A percentile compares a stretch with the other conserved stretches of the same genome.
These are phyloP conservation scores for Anthracocystis panici-leucophaei DNA, from an alignment of 1,284 basidiomycete genomes.

Conservation along the genomic window DNA sequence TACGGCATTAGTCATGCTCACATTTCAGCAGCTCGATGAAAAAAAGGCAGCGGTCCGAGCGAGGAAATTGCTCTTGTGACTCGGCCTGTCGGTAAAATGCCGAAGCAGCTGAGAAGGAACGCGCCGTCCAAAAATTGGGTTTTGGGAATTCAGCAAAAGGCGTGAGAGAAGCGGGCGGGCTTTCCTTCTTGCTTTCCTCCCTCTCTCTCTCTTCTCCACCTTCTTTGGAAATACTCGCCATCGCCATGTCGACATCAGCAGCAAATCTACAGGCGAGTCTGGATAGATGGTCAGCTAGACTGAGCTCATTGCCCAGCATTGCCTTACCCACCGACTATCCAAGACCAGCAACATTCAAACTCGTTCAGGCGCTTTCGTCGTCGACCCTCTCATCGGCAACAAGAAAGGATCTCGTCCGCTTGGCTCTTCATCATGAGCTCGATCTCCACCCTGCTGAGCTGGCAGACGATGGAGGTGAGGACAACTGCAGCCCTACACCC, in stretches of 20 bases:
- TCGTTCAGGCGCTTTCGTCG: constrained; percentile 66
- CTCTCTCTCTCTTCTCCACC: not conserved
- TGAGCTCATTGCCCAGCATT: constrained; percentile 81
- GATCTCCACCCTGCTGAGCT: constrained; percentile 74
- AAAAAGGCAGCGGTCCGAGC: constrained; percentile 7
- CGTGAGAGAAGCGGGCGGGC: not conserved
- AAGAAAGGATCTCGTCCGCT: constrained; percentile 60
- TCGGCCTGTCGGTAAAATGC: constrained; percentile 6
- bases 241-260: constrained; percentile 24
- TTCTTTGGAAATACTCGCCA: not conserved
- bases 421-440: constrained; percentile 81
- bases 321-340: constrained; percentile 98
- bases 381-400: constrained; percentile 49
- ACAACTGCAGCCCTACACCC: constrained; percentile 76
- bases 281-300: constrained; percentile 67
- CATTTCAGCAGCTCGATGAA: not conserved
- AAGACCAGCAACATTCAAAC: constrained; percentile 74
- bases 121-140: not conserved
- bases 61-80: not conserved
- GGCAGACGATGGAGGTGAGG: constrained; percentile 48
- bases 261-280: constrained; percentile 43
- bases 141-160: not conserved
- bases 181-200: not conserved
- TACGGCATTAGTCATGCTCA: not conserved
- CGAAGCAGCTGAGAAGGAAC: constrained; percentile 10